These are phyloP conservation scores for Orbilia brochopaga DNA, from an alignment of 2,329 filamentous ascomycete genomes.

Conservation along the genomic window DNA sequence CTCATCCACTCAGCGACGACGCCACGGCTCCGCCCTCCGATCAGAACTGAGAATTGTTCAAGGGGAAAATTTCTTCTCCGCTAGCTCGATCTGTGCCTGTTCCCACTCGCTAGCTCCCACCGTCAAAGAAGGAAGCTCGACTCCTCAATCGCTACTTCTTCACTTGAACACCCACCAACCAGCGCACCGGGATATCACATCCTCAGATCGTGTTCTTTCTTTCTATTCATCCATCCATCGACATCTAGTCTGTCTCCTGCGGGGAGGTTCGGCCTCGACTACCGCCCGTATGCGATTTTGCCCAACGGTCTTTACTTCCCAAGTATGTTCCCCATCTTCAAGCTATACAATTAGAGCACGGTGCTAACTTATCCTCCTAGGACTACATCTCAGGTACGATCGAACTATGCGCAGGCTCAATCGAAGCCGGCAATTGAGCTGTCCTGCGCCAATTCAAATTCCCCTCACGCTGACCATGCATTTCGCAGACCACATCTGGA, in stretches of 20 bases:
- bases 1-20: too few relatives aligned
- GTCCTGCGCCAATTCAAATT: too few relatives aligned
- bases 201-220: conserved; percentile 14
- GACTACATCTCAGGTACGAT: conserved; percentile 77
- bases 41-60: too few relatives aligned
- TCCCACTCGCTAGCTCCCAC: conserved; percentile 3
- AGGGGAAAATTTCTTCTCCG: conserved; percentile 22
- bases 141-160: conserved; percentile 22
- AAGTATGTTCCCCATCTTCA: conserved; percentile 68
- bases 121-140: conserved; percentile 21
- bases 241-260: conserved; percentile 18
- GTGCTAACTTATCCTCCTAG: too few relatives aligned
- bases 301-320: conserved; percentile 83
- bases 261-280: conserved; percentile 51
- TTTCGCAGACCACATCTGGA: conserved; percentile 60
- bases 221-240: conserved; percentile 7
- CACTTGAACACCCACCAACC: conserved; percentile 19
- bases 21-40: conserved; percentile 31
- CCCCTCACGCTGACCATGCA: conserved; percentile 47
- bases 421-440: conserved; percentile 16
- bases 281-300: conserved; percentile 83
- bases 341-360: too few relatives aligned
- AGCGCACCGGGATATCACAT: conserved; percentile 31
- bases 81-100: conserved; percentile 29
- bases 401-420: background rate